These are phyloP conservation scores for Adiantum capillusveneris DNA, from an alignment of 75 land plant species.

Conservation along the genomic window DNA sequence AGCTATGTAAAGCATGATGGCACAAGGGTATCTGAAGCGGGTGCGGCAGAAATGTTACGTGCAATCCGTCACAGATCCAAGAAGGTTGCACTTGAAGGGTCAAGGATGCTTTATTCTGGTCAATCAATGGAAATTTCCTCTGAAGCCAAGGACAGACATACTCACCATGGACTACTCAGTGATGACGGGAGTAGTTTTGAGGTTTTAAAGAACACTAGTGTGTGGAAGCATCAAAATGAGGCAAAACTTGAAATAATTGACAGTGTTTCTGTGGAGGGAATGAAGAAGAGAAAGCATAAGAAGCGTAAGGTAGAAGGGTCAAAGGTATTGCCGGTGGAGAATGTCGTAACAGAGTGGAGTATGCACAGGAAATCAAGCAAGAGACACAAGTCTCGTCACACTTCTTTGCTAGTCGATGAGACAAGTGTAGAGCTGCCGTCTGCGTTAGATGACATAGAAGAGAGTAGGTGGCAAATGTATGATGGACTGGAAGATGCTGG, in stretches of 20 bases:
- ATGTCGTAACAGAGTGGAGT: neutral
- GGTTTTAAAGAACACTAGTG: neutral
- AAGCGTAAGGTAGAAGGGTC: neutral
- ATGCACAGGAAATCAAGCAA: neutral
- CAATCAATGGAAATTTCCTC: neutral
- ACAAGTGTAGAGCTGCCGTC: neutral
- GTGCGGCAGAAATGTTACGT: constrained; percentile 2
- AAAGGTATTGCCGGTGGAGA: neutral
- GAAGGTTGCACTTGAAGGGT: neutral
- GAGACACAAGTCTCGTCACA: neutral
- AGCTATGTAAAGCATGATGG: neutral
- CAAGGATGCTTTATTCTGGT: neutral
- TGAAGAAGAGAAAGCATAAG: neutral
- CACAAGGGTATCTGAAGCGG: neutral
- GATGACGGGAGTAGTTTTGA: neutral
- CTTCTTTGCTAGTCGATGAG: neutral
- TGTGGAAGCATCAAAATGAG: neutral
- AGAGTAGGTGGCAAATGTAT: constrained; percentile 1
- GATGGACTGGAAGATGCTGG: constrained; percentile 3
- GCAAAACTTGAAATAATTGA: neutral
- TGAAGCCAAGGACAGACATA: neutral
- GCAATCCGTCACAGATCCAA: constrained; percentile 10
- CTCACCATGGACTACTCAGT: neutral
- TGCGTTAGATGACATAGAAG: neutral
- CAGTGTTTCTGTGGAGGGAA: neutral